Conservation (phyloP, 345 rosid species). For the Passiflora organensis region DNA sequence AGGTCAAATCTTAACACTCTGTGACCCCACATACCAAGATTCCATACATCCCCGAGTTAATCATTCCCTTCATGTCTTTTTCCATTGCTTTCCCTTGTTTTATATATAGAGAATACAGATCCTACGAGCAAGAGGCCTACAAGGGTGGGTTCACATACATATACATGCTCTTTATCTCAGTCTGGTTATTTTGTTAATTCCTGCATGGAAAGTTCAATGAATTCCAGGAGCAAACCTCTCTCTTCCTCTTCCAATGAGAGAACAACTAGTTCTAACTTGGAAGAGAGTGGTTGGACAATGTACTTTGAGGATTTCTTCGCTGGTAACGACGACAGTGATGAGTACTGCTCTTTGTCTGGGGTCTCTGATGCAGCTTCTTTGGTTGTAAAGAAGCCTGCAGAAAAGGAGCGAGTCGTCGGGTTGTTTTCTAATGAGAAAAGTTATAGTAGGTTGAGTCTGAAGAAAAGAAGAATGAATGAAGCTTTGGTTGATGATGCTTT, state of each 20-base stretch:
- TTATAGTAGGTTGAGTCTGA: conserved; percentile 19
- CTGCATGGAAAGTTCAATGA: conserved; percentile 20
- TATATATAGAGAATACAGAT: conserved; percentile 18
- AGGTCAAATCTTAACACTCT: conserved; percentile 7
- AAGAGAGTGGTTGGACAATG: conserved; percentile 62
- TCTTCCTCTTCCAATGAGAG: neutral
- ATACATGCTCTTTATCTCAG: neutral
- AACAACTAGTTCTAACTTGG: conserved; percentile 7
- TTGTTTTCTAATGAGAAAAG: conserved; percentile 1
- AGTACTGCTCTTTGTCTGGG: conserved; percentile 10
- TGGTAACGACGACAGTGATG: conserved; percentile 6
- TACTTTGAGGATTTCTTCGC: conserved; percentile 48
- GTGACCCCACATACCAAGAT: neutral
- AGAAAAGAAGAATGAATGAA: conserved; percentile 31
- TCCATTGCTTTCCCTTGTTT: neutral
- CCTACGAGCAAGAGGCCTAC: conserved; percentile 4
- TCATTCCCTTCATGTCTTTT: conserved; percentile 4
- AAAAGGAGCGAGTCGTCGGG: neutral
- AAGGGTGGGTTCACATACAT: neutral
- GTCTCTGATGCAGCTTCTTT: conserved; percentile 48
- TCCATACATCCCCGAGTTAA: neutral
- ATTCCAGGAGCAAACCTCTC: conserved; percentile 8
- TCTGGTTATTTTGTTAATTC: neutral
- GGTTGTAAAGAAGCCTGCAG: conserved; percentile 10
- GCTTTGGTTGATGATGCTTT: conserved; percentile 37